Percentiles rank a stretch among this genome's conserved stretches.
These are phyloP conservation scores for Paragyromitra xinjiangensis DNA, from an alignment of 495 filamentous ascomycete genomes.

Conservation along the genomic window DNA sequence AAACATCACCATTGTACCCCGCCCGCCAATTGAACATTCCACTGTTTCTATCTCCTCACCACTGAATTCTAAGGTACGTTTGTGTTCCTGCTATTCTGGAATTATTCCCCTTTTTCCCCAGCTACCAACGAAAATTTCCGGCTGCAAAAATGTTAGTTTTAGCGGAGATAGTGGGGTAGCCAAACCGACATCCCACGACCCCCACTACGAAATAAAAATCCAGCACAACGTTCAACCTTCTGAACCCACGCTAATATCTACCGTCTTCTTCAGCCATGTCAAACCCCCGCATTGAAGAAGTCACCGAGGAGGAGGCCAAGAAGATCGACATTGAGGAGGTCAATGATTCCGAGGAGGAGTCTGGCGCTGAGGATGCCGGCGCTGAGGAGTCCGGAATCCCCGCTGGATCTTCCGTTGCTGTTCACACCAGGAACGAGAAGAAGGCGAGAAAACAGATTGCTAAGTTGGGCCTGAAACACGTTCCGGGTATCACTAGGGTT, in stretches of 20 bases:
- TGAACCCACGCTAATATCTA: conserved; percentile 19
- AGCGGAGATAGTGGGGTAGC: conserved; percentile 34
- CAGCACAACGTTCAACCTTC: conserved; percentile 3
- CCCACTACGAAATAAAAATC: conserved; percentile 14
- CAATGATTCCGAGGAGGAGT: conserved; percentile 74
- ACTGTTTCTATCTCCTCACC: conserved; percentile 35
- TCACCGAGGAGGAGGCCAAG: conserved; percentile 89
- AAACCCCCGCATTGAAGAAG: conserved; percentile 96
- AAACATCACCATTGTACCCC: conserved; percentile 48
- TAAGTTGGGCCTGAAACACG: conserved; percentile 95
- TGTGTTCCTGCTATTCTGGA: background rate
- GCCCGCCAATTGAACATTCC: conserved; percentile 38
- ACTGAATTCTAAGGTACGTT: conserved; percentile 41
- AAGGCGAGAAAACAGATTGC: conserved; percentile 98
- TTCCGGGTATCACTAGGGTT: conserved; percentile 96
- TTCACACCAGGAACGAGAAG: conserved; percentile 99
- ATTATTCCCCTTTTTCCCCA: background rate
- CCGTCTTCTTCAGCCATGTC: conserved; percentile 71
- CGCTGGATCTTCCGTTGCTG: conserved; percentile 82
- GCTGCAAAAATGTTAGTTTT: conserved; percentile 7
- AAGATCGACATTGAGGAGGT: conserved; percentile 76
- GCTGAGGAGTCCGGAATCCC: conserved; percentile 75
- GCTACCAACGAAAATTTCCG: conserved; percentile 1
- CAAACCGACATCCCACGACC: conserved; percentile 17
- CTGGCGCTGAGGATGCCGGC: conserved; percentile 71